Base-by-base conservation (phyloP, 306 rosid genomes). In the Begonia masoniana region DNA sequence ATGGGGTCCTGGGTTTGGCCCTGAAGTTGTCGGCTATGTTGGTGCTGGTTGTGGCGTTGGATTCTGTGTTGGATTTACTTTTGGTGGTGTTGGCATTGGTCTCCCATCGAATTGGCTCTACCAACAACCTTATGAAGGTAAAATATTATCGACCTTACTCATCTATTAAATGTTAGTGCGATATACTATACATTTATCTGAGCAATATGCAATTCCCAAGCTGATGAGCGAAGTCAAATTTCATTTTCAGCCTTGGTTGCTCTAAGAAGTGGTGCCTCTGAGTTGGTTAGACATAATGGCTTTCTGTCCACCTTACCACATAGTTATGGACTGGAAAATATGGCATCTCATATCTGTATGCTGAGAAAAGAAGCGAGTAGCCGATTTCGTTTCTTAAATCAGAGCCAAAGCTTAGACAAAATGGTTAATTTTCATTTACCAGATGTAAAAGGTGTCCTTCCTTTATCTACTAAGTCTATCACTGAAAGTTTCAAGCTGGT, bases 1-100 rank as follows among this genome's bases (percentile, higher is more conserved):
- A 67, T 89, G 97, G 97, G 97, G 97, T 58, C 97, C 97, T 63
- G 97, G 97, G 41, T 89, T 89, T 78, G 97, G 97, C 51, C 91
- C 97, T 72, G 95, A 89, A 55, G 97, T 81, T 48, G 23, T 89
- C 45, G 95, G 95, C 13, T 80, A 82, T 68, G 97, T 89, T 62
- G 97, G 97, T 61, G 80, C 97, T 60, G 97, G 97, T 50, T 89
- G 97, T 65, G 97, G 97, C 47, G 21, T 85, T 63, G 97, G 97
- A 41, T 89, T 89, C 56, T 78, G 78, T 66, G 94, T 89, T 19
- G 97, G 97, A 13, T 51, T 89, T 56, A 89, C 95, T 56, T 47
- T 80, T 43, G 79, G 77, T 69, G 97, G 97, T 50, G 12, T 81
- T 52, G 97, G 97, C 17, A 39, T 89, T 62, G 97, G 97, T 62